phyloP scores from a whole-genome alignment of 164 flowering plant genomes.

The Umbellularia californica region DNA sequence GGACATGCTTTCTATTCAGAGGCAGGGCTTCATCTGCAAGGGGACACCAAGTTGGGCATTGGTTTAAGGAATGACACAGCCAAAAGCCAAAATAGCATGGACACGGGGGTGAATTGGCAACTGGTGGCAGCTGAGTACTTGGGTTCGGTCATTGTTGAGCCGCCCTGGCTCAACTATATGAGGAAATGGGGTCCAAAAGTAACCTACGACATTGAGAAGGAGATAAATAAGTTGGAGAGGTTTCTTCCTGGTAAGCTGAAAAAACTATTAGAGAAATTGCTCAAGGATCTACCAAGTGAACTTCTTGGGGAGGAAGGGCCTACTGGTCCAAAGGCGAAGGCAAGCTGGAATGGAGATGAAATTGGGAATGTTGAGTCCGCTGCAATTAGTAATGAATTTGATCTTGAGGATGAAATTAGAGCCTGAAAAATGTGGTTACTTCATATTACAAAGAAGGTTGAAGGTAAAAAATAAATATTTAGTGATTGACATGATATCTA shows the following conservation, averaged over 20 bases:
- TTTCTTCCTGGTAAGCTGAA: conserved; percentile 27
- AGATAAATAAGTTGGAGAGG: conserved; percentile 18
- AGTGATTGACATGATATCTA: no score
- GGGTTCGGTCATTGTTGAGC: conserved; percentile 16
- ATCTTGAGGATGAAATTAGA: no score
- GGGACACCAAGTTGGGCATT: conserved; percentile 20
- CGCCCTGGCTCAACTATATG: conserved; percentile 30
- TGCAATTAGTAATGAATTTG: no score
- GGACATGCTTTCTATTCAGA: conserved; percentile 43
- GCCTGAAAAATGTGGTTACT: no score
- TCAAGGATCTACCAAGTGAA: conserved; percentile 29
- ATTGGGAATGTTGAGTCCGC: not conserved
- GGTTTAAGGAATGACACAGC: conserved; percentile 45
- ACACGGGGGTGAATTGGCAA: conserved; percentile 20
- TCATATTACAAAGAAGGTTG: no score
- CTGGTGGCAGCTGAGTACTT: conserved; percentile 30
- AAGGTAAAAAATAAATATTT: no score
- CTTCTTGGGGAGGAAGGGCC: conserved; percentile 36
- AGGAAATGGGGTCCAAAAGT: conserved; percentile 35
- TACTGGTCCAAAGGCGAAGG: conserved; percentile 37
- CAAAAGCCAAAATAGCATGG: conserved; percentile 28
- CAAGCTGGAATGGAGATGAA: conserved; percentile 37
- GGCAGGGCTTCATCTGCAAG: conserved; percentile 36
- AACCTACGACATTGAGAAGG: conserved; percentile 14
- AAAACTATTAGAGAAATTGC: conserved; percentile 10